A percentile compares a stretch with the other conserved stretches of the same genome.
Evolutionary conservation across 768 basidiomycete species (phyloP).

Genomic region (Tylopilus intermedius): DNA sequence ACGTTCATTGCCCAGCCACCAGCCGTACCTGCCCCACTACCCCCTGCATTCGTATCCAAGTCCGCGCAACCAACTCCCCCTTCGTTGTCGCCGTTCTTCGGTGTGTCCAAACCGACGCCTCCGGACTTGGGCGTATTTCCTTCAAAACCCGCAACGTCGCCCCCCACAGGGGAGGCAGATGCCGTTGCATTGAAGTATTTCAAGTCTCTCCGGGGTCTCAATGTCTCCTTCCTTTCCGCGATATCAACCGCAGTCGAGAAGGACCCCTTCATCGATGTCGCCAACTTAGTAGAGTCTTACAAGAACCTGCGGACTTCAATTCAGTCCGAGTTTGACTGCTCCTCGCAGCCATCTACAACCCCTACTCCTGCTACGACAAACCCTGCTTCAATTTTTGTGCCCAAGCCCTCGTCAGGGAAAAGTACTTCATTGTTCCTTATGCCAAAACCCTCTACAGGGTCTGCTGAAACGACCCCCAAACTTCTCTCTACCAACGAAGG

Average conservation of each 20-base stretch:
- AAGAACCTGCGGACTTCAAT: constrained; percentile 49
- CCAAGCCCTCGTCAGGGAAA: constrained; percentile 16
- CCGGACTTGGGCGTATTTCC: constrained; percentile 27
- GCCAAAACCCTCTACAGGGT: constrained; percentile 33
- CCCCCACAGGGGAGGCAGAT: constrained; percentile 26
- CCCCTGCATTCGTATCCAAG: constrained; percentile 9
- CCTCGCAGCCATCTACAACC: constrained; percentile 15
- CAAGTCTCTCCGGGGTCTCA: constrained; percentile 68
- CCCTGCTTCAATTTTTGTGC: constrained; percentile 10
- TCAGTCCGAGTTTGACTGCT: constrained; percentile 50
- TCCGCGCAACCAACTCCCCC: constrained; percentile 13
- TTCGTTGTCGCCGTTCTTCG: constrained; percentile 19
- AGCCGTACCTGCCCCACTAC: constrained; percentile 9
- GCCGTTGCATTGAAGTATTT: constrained; percentile 50
- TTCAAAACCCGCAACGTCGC: constrained; percentile 16
- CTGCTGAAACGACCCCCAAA: constrained; percentile 14
- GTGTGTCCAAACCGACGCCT: not conserved
- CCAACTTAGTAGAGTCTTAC: constrained; percentile 54
- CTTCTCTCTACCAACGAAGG: constrained; percentile 13
- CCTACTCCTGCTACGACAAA: constrained; percentile 6
- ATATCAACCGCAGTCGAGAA: constrained; percentile 54
- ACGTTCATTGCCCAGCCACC: constrained; percentile 34
- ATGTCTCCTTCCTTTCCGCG: constrained; percentile 58
- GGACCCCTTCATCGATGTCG: constrained; percentile 68
- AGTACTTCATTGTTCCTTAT: constrained; percentile 18